Conservation (phyloP, 495 filamentous ascomycete species). For the Podospora conica region DNA sequence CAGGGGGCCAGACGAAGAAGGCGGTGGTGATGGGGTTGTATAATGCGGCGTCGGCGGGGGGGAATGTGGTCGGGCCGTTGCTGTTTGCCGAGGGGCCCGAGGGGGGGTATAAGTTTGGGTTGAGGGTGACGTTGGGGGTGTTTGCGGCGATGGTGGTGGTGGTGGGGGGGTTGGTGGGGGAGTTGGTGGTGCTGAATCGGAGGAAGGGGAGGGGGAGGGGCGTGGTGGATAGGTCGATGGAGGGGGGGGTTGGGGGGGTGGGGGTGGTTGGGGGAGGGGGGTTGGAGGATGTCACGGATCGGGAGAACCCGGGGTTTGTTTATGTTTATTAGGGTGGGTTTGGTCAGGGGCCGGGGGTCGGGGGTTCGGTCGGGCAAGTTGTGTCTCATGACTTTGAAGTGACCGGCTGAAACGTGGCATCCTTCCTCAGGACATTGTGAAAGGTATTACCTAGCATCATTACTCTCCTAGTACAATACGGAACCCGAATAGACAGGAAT, state of each 20-base stretch:
- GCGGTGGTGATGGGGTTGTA: conserved; percentile 54
- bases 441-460: neutral
- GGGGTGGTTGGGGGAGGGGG: neutral
- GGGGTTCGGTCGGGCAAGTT: no score
- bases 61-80: conserved; percentile 64
- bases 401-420: no score
- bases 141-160: conserved; percentile 48
- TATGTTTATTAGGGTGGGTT: neutral
- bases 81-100: conserved; percentile 56
- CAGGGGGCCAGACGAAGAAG: conserved; percentile 69
- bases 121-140: conserved; percentile 50
- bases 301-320: neutral
- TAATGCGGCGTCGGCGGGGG: conserved; percentile 53
- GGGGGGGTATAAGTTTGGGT: conserved; percentile 52
- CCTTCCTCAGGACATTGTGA: neutral
- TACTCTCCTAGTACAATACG: neutral
- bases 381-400: no score
- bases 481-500: neutral
- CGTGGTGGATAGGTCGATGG: conserved; percentile 24
- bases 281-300: neutral
- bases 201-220: conserved; percentile 43
- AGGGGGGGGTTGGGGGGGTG: no score
- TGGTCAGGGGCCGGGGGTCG: neutral
- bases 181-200: conserved; percentile 49
- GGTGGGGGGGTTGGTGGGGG: conserved; percentile 45